Evolutionary conservation across 139 green algal genomes (phyloP), one percentile per base, ranked within the genome.

Genomic region (Chara braunii): DNA sequence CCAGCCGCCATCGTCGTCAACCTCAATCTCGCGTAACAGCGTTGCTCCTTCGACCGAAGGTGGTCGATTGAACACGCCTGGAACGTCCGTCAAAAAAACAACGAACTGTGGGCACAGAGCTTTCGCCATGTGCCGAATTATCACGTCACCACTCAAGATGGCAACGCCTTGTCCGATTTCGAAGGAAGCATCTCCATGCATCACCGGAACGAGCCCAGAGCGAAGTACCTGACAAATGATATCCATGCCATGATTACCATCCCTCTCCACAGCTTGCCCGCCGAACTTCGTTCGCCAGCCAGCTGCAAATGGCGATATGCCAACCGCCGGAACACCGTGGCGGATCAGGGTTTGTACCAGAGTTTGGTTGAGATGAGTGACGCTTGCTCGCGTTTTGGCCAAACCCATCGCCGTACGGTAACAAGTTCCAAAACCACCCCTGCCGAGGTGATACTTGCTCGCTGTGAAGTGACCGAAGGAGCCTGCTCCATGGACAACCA

Each of bases 121-220:
- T 30, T 3, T 24, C 23, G 60, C 60, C 44, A 69, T 28, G 6
- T 66, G 12, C 43, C 60, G 60, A 2, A 69, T 24, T 48, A 69
- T 64, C 32, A 67, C 37, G 11, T 69, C 60, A 7, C 60, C 60
- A 34, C 60, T 69, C 12, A 69, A 28, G 37, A 69, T 69, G 5
- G 60, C 43, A 34, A 44, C 59, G 11, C 60, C 28, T 58, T 72
- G 63, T 12, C n/a, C 53, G 24, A 33, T 73, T 12, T 58, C 51
- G 12, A 72, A 6, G 28, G 60, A 37, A 4, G 57, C 57, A 22
- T 67, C 57, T 23, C 57, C 57, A 54, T 67, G 57, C 6, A 67
- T 37, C 7, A 63, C 53, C 8, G 53, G 53, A 6, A 60, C 24
- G 36, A 63, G 40, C 40, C 53, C 53, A 7, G 53, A 31, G 50